phyloP scores from a whole-genome alignment of 345 rosid genomes.

The Pugionium cornutum region DNA sequence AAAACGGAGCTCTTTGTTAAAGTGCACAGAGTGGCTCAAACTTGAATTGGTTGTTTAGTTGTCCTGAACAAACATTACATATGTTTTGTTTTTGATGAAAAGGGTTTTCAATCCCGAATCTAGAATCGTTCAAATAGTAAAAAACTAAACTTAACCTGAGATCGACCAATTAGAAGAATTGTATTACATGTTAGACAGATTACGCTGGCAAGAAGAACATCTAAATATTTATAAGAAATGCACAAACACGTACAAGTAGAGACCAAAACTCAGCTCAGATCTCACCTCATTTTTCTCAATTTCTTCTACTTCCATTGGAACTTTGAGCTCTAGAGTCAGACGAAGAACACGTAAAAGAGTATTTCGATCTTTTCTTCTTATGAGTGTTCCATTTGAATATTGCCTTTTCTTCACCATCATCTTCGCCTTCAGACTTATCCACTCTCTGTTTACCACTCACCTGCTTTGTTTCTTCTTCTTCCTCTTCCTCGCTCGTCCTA shows the following conservation, averaged over 20 bases:
- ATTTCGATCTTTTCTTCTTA: conserved; percentile 88
- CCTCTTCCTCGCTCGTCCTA: conserved; percentile 64
- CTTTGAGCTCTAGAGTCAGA: conserved; percentile 74
- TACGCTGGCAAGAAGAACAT: conserved; percentile 27
- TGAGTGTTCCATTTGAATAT: conserved; percentile 73
- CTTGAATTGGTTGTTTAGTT: background rate
- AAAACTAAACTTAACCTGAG: conserved; percentile 15
- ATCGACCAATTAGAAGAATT: conserved; percentile 18
- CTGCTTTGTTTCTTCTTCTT: conserved; percentile 40
- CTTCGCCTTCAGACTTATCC: conserved; percentile 48
- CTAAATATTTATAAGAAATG: conserved; percentile 18
- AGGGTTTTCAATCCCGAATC: conserved; percentile 14
- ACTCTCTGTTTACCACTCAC: conserved; percentile 40
- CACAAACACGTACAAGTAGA: conserved; percentile 21
- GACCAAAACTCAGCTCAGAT: conserved; percentile 24
- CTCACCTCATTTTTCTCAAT: conserved; percentile 24
- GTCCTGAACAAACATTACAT: background rate
- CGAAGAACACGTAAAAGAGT: conserved; percentile 62
- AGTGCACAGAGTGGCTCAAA: background rate
- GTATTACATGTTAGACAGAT: conserved; percentile 27
- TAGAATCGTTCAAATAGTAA: background rate
- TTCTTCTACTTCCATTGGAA: conserved; percentile 56
- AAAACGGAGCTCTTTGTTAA: too few species aligned
- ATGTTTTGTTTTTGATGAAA: background rate
- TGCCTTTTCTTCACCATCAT: conserved; percentile 45